These are phyloP conservation scores for Trametes cinnabarina DNA, from an alignment of 768 basidiomycete genomes.

Conservation along the genomic window DNA sequence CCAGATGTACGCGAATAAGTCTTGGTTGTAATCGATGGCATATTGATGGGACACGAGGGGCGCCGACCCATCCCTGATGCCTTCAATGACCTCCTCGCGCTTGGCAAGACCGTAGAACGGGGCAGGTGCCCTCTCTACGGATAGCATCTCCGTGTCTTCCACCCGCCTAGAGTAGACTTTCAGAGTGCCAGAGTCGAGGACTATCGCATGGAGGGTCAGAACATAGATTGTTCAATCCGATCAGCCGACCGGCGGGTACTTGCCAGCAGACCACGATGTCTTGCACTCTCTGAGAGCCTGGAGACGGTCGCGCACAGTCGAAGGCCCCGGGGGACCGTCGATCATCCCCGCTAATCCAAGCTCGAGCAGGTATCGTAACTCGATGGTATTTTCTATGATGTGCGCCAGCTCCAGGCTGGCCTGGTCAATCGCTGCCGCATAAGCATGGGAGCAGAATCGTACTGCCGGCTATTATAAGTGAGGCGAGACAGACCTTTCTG, in stretches of 20 bases:
- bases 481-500: background rate
- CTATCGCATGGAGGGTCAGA: too few relatives aligned
- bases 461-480: too few relatives aligned
- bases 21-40: background rate
- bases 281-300: background rate
- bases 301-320: slow-evolving; percentile 8
- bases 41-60: background rate
- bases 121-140: background rate
- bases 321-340: slow-evolving; percentile 12
- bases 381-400: slow-evolving; percentile 1
- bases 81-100: background rate
- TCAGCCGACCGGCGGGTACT: background rate
- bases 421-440: background rate
- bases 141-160: background rate
- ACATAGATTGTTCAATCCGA: background rate
- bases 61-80: background rate
- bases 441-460: too few relatives aligned
- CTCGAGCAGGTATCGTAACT: slow-evolving; percentile 28
- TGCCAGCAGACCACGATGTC: background rate
- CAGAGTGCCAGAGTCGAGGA: too few relatives aligned
- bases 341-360: slow-evolving; percentile 27
- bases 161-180: too few relatives aligned
- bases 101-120: background rate
- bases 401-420: background rate
- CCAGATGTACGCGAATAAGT: background rate